Evolutionary conservation across 2,329 filamentous ascomycete genomes (phyloP), one percentile per base, ranked within the genome.

Genomic region (Colletotrichum godetiae): DNA sequence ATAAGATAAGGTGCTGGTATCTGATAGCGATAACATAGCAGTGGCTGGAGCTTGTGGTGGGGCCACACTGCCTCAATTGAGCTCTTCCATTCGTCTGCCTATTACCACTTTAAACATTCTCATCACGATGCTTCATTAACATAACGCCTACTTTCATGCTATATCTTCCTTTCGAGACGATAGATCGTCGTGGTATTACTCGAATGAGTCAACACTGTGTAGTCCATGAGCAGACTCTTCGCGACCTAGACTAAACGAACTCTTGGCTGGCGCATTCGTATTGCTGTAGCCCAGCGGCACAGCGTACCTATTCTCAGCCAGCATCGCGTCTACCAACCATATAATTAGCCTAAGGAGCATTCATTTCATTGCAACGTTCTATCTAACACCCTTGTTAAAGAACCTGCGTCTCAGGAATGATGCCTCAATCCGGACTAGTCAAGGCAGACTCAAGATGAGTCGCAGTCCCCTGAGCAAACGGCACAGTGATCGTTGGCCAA

Each of bases 361-460:
- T 56, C 27, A 15, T 42, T 57, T 15, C 35, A 63, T 62, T 49
- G 37, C 29, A 55, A 53, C 57, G 33, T 5, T 62, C 29, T 46
- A 19, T n/a, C 35, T 15, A 19, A 22, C 12, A 29, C 22, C 64
- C 46, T 56, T 72, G 27, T 22, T 11, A 2, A 15, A 35, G 19
- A 13, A 35, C 22, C 15, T 68, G 35, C 22, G 5, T 5, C 2
- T 42, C 22, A 57, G 57, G 4, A 57, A 49, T 29, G 49, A 15
- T 42, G 15, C 7, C 64, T 68, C 11, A 11, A 49, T 57, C n/a
- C 24, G 68, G 64, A 29, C 57, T 72, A 68, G 57, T 42, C 58
- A 58, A 68, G 65, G 68, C 68, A 68, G 68, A 68, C 29, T 58
- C 57, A 57, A 68, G 49, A 72, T 72, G 64, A 68, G 49, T 46